Conservation (phyloP, 257 asterid species). For the Gynochthodes officinalis region DNA sequence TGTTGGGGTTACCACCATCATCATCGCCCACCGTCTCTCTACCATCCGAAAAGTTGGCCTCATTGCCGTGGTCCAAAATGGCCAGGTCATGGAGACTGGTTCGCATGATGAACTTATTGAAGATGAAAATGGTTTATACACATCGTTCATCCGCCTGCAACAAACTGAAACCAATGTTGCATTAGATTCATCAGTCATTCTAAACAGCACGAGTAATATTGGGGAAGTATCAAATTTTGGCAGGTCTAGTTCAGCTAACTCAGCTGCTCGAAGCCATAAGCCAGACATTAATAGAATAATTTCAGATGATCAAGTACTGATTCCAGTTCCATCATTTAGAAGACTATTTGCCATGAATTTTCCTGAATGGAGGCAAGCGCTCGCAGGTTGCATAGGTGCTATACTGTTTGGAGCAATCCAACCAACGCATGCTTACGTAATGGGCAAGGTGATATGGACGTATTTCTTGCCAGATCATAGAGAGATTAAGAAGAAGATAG, state of each 20-base stretch:
- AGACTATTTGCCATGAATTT: slow-evolving; percentile 74
- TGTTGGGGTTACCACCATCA: slow-evolving; percentile 71
- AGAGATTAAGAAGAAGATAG: slow-evolving; percentile 51
- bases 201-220: slow-evolving; percentile 38
- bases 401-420: slow-evolving; percentile 72
- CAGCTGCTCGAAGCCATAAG: slow-evolving; percentile 27
- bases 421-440: slow-evolving; percentile 64
- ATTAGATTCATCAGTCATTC: slow-evolving; percentile 18
- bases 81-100: slow-evolving; percentile 64
- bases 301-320: slow-evolving; percentile 35
- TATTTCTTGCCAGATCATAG: slow-evolving; percentile 54
- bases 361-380: slow-evolving; percentile 88
- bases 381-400: slow-evolving; percentile 57
- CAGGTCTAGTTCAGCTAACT: slow-evolving; percentile 58
- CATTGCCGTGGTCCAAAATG: slow-evolving; percentile 62
- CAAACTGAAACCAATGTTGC: slow-evolving; percentile 30
- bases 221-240: slow-evolving; percentile 41
- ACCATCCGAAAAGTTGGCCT: slow-evolving; percentile 76
- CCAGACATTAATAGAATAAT: slow-evolving; percentile 8
- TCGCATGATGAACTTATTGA: slow-evolving; percentile 55
- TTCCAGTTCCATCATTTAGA: slow-evolving; percentile 56
- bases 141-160: slow-evolving; percentile 63
- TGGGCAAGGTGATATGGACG: slow-evolving; percentile 74
- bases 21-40: slow-evolving; percentile 89
- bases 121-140: slow-evolving; percentile 43